These are phyloP conservation scores for Cystoderma amianthinum DNA, from an alignment of 768 basidiomycete species.

Conservation along the genomic window DNA sequence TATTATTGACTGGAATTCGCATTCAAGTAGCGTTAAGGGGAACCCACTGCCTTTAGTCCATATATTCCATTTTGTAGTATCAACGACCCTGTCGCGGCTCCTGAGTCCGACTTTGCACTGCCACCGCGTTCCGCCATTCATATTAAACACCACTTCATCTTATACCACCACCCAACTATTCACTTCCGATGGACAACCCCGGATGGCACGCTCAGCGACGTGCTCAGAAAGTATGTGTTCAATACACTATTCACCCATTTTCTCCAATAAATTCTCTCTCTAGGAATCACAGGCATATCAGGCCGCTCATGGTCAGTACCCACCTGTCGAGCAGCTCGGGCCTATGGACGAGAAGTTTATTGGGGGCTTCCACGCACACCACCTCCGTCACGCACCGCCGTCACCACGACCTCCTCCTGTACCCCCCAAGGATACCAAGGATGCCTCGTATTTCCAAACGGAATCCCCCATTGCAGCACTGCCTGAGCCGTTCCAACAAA, in stretches of 20 bases:
- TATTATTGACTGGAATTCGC: too few species aligned
- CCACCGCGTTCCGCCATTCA: not conserved
- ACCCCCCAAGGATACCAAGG: conserved; percentile 51
- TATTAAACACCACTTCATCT: not conserved
- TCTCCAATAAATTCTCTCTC: conserved; percentile 4
- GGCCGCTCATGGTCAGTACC: conserved; percentile 23
- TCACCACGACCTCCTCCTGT: conserved; percentile 39
- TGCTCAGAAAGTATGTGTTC: conserved; percentile 42
- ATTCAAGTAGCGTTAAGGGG: too few species aligned
- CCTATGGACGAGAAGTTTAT: conserved; percentile 60
- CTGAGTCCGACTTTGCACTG: not conserved
- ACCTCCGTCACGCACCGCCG: conserved; percentile 22
- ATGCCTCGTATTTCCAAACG: conserved; percentile 19
- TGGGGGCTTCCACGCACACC: conserved; percentile 42
- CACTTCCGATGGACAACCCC: conserved; percentile 54
- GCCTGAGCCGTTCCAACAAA: conserved; percentile 15
- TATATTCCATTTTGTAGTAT: too few species aligned
- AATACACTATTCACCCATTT: conserved; percentile 3
- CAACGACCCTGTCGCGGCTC: too few species aligned
- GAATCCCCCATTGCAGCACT: conserved; percentile 6
- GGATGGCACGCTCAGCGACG: conserved; percentile 71
- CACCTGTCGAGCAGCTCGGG: conserved; percentile 48
- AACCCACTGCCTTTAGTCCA: too few species aligned
- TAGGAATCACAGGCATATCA: conserved; percentile 25
- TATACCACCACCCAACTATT: not conserved